Evolutionary conservation across 176 grass and related monocot species (phyloP).

Genomic region (Elymus sibiricus): DNA sequence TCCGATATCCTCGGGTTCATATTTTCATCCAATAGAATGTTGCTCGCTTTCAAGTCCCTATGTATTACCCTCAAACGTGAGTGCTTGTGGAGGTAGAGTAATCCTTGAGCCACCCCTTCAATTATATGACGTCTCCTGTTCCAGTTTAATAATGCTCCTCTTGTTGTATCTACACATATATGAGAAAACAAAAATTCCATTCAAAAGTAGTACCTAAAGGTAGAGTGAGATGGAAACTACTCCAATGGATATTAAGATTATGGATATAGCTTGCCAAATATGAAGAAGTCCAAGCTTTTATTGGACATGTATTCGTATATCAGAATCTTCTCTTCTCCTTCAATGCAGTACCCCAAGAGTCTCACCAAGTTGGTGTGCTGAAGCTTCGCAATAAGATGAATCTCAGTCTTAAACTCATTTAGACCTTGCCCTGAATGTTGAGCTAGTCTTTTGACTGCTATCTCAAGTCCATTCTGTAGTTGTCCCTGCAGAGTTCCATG

Average conservation of each 20-base stretch:
- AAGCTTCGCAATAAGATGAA: conserved; percentile 42
- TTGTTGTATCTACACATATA: conserved; percentile 1
- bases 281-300: conserved; percentile 45
- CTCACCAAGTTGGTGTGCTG: conserved; percentile 49
- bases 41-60: conserved; percentile 33
- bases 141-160: conserved; percentile 12
- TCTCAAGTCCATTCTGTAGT: conserved; percentile 22
- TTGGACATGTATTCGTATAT: conserved; percentile 53
- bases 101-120: conserved; percentile 27
- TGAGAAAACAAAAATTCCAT: background rate
- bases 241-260: background rate
- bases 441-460: conserved; percentile 41
- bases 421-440: conserved; percentile 33
- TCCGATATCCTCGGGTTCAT: conserved; percentile 31
- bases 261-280: conserved; percentile 34
- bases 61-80: conserved; percentile 16
- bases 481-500: conserved; percentile 4
- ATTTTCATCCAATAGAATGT: conserved; percentile 13
- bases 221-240: background rate
- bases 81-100: conserved; percentile 30
- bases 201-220: background rate
- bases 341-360: conserved; percentile 29
- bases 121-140: conserved; percentile 14
- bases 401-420: conserved; percentile 41
- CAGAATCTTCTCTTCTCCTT: conserved; percentile 44